Conservation (phyloP, 148 eudicot genomes). For the Gaultheria prostrata region DNA sequence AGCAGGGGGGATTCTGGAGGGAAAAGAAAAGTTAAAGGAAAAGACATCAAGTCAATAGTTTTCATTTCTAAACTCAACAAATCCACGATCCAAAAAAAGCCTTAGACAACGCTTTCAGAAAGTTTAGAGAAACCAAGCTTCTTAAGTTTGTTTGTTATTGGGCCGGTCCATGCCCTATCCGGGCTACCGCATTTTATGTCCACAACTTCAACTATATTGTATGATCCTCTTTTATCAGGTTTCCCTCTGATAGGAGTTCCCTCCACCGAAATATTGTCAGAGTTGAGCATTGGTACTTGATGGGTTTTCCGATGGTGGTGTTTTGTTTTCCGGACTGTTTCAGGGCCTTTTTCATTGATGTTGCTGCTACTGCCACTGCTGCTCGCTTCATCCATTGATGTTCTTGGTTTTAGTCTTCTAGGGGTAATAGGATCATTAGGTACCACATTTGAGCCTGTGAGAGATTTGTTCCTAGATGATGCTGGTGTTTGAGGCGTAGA, state of each 20-base stretch:
- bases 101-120: conserved; percentile 41
- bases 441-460: conserved; percentile 15
- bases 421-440: conserved; percentile 26
- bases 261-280: conserved; percentile 55
- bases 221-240: conserved; percentile 39
- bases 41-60: background rate
- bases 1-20: background rate
- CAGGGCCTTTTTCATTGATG: conserved; percentile 31
- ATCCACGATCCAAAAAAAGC: background rate
- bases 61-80: background rate
- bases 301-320: conserved; percentile 33
- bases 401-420: conserved; percentile 38
- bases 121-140: conserved; percentile 77
- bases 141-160: conserved; percentile 51
- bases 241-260: conserved; percentile 60
- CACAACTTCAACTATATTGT: conserved; percentile 64
- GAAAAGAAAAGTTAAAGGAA: background rate
- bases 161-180: conserved; percentile 33
- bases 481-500: conserved; percentile 25
- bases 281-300: conserved; percentile 61
- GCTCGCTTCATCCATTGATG: conserved; percentile 50
- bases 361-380: conserved; percentile 32
- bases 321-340: conserved; percentile 33
- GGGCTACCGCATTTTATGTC: conserved; percentile 64
- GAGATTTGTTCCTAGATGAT: conserved; percentile 20